A percentile compares a stretch with the other conserved stretches of the same genome.
phyloP scores from a whole-genome alignment of 805 yeast genomes.

The Kuraishia hungarica region DNA sequence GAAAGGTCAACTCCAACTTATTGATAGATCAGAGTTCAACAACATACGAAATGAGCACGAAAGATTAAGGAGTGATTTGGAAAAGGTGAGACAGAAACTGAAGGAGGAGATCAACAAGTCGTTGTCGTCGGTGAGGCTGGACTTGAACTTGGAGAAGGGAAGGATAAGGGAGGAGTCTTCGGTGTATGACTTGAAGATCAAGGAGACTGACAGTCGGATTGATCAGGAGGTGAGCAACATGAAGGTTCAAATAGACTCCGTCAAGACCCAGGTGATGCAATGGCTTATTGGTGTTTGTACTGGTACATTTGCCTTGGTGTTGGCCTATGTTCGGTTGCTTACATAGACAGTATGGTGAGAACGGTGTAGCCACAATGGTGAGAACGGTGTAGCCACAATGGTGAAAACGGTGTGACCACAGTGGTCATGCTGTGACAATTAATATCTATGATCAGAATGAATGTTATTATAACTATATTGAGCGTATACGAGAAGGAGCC shows the following conservation, averaged over 20 bases:
- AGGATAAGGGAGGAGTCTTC: conserved; percentile 91
- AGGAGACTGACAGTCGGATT: conserved; percentile 89
- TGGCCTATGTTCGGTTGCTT: conserved; percentile 83
- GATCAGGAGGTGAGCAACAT: conserved; percentile 94
- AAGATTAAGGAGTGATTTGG: conserved; percentile 72
- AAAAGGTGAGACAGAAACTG: conserved; percentile 74
- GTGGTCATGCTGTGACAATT: no score
- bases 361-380: no score
- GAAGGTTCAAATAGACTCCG: conserved; percentile 91
- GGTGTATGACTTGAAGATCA: conserved; percentile 85
- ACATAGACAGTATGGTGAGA: no score
- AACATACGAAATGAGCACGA: conserved; percentile 83
- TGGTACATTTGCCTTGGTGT: conserved; percentile 90
- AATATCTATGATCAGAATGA: no score
- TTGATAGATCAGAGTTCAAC: conserved; percentile 81
- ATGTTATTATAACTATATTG: no score
- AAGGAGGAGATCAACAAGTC: conserved; percentile 89
- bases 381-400: no score
- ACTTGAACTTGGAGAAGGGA: conserved; percentile 89
- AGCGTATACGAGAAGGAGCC: no score
- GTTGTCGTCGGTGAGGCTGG: conserved; percentile 84
- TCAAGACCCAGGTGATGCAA: conserved; percentile 94
- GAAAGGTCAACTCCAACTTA: conserved; percentile 82
- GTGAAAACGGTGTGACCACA: no score
- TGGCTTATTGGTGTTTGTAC: conserved; percentile 98